phyloP scores from a whole-genome alignment of 768 basidiomycete genomes.

The Boletus barrowsii region DNA sequence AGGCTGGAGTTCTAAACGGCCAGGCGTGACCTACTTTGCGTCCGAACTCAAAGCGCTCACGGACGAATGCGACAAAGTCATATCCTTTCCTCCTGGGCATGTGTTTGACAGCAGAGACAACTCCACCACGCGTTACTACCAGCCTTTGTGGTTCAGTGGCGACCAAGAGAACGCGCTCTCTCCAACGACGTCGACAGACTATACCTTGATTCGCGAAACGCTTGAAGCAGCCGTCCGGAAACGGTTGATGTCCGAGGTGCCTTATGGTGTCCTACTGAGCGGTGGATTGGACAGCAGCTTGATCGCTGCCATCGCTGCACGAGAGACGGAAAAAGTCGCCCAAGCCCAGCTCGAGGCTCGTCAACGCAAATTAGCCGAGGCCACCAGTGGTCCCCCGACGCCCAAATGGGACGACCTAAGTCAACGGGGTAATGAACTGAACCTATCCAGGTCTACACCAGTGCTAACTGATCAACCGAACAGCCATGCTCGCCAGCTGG shows the following conservation, averaged over 20 bases:
- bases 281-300: slow-evolving; percentile 95
- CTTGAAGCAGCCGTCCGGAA: slow-evolving; percentile 93
- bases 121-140: slow-evolving; percentile 79
- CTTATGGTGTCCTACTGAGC: slow-evolving; percentile 93
- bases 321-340: slow-evolving; percentile 92
- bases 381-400: slow-evolving; percentile 54
- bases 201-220: slow-evolving; percentile 69
- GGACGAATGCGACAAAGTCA: slow-evolving; percentile 91
- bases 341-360: slow-evolving; percentile 73
- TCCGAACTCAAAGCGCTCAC: slow-evolving; percentile 92
- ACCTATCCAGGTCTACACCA: background rate
- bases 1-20: slow-evolving; percentile 83
- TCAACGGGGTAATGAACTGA: slow-evolving; percentile 50
- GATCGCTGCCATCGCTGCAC: slow-evolving; percentile 91
- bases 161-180: slow-evolving; percentile 61
- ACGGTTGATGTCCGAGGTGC: slow-evolving; percentile 96
- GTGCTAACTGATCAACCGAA: slow-evolving; percentile 4
- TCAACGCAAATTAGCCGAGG: slow-evolving; percentile 54
- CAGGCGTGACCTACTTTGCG: slow-evolving; percentile 86
- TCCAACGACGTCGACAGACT: slow-evolving; percentile 60
- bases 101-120: slow-evolving; percentile 85
- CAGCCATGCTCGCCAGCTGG: slow-evolving; percentile 82
- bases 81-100: slow-evolving; percentile 96
- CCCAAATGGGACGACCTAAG: slow-evolving; percentile 44
- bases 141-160: slow-evolving; percentile 87